Evolutionary conservation across 345 rosid genomes (phyloP).

Genomic region (Linum trigynum): DNA sequence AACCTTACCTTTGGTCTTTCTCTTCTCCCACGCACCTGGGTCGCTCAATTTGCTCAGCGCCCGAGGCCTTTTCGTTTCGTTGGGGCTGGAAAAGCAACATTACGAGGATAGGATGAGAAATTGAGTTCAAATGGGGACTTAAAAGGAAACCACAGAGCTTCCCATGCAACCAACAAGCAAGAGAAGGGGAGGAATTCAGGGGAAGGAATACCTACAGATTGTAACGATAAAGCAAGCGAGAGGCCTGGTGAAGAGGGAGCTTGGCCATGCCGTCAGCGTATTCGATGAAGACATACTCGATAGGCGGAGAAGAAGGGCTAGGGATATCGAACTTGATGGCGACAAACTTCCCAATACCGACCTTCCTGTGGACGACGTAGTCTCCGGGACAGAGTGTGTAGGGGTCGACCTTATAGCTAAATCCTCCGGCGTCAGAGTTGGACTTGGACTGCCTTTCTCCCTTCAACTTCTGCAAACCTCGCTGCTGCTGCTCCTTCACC

Average conservation of each 20-base stretch:
- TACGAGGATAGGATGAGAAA: background rate
- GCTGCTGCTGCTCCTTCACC: slow-evolving; percentile 84
- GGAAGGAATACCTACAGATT: slow-evolving; percentile 45
- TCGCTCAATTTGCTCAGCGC: slow-evolving; percentile 80
- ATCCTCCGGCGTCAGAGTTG: slow-evolving; percentile 21
- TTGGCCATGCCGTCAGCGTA: slow-evolving; percentile 97
- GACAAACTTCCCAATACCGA: slow-evolving; percentile 81
- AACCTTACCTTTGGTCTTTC: slow-evolving; percentile 90
- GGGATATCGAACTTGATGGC: slow-evolving; percentile 71
- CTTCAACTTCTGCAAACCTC: slow-evolving; percentile 79
- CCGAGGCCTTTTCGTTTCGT: slow-evolving; percentile 67
- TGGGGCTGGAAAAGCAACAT: slow-evolving; percentile 46
- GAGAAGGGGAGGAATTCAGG: background rate
- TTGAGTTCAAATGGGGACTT: background rate
- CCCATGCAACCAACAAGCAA: background rate
- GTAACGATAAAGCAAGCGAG: slow-evolving; percentile 82
- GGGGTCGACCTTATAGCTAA: slow-evolving; percentile 86
- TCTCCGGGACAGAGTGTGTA: slow-evolving; percentile 62
- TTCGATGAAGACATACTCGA: slow-evolving; percentile 78
- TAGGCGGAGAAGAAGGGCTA: slow-evolving; percentile 48
- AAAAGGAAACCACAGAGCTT: background rate
- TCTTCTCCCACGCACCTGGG: slow-evolving; percentile 72
- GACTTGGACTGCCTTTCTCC: slow-evolving; percentile 36
- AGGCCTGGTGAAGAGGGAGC: slow-evolving; percentile 85
- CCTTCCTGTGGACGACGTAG: slow-evolving; percentile 92